These are phyloP conservation scores for Suhomyces xylopsoci DNA, from an alignment of 805 yeast species.

Conservation along the genomic window DNA sequence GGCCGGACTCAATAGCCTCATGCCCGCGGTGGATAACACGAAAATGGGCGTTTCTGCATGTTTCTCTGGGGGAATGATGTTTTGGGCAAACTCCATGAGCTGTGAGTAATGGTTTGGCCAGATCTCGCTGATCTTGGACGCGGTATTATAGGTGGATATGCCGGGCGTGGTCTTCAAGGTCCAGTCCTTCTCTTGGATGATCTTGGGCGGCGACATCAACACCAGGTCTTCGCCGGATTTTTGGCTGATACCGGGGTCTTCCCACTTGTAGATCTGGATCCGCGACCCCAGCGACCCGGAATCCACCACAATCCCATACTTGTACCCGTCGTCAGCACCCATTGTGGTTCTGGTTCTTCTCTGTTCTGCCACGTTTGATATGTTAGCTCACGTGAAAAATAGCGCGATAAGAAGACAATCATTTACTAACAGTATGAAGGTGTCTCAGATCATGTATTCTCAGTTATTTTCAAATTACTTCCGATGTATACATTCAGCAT, in stretches of 20 bases:
- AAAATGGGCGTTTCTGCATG: constrained; percentile 76
- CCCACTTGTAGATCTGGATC: constrained; percentile 80
- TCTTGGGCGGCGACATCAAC: constrained; percentile 62
- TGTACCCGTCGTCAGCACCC: constrained; percentile 10
- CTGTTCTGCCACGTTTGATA: not conserved
- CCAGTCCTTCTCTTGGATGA: constrained; percentile 67
- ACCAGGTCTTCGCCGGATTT: constrained; percentile 26
- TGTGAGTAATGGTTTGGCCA: constrained; percentile 71
- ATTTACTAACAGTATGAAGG: no score
- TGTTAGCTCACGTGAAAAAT: not conserved
- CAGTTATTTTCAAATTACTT: no score
- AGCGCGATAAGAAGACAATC: not conserved
- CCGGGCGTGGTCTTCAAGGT: constrained; percentile 77
- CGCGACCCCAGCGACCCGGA: constrained; percentile 97
- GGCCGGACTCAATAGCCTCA: constrained; percentile 67
- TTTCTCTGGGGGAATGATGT: constrained; percentile 61
- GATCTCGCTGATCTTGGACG: constrained; percentile 47
- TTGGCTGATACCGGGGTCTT: constrained; percentile 32
- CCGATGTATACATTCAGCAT: no score
- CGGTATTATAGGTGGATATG: constrained; percentile 55
- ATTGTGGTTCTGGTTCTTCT: not conserved
- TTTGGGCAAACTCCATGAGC: constrained; percentile 65
- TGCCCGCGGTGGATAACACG: constrained; percentile 95
- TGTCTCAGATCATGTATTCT: no score
- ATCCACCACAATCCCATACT: constrained; percentile 87